Evolutionary conservation across 352 stramenopile species (phyloP), one percentile per base, ranked within the genome.

Genomic region (Aphanomyces stellatus): DNA sequence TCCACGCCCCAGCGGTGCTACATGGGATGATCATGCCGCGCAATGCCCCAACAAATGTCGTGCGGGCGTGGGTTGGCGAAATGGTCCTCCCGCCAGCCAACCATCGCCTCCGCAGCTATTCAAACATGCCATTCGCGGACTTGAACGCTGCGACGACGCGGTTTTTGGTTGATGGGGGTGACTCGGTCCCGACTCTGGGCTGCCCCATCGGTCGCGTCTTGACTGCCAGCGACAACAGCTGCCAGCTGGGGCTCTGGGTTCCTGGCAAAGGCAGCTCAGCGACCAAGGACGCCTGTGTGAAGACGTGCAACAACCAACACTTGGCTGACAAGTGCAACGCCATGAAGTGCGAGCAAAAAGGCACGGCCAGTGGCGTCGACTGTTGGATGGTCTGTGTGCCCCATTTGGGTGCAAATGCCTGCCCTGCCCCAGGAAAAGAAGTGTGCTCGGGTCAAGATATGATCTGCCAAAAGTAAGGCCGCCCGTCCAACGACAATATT

Each of bases 1-100:
- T 78, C 2, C 70, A 72, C 13, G 72, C 90, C 35, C 80, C 74
- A 15, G 73, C 82, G 0, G 85, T 93, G 57, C 69, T 82, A 53
- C 85, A 93, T 71, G 85, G 78, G 43, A 93, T 93, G 85, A 62
- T 71, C 24, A 87, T 87, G 77, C 81, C 78, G 4, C 60, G 60
- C 19, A 35, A 53, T 28, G 41, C 43, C 6, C 28, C 60, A 2
- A 25, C 40, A 15, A 19, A 55, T 17, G 35, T 57, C 17, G 33
- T 43, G 15, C 60, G 60, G 17, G 3, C n/a, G 27, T 67, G 57
- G 40, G 25, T 57, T 33, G 60, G 60, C 2, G 40, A 41, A 5
- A 67, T 67, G 60, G 15, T 67, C 7, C 27, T 67, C n/a, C n/a
- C n/a, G n/a, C n/a, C n/a, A n/a, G n/a, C n/a, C n/a, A n/a, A n/a